Evolutionary conservation across 495 filamentous ascomycete genomes (phyloP).

Genomic region (Penicillium parvum): DNA sequence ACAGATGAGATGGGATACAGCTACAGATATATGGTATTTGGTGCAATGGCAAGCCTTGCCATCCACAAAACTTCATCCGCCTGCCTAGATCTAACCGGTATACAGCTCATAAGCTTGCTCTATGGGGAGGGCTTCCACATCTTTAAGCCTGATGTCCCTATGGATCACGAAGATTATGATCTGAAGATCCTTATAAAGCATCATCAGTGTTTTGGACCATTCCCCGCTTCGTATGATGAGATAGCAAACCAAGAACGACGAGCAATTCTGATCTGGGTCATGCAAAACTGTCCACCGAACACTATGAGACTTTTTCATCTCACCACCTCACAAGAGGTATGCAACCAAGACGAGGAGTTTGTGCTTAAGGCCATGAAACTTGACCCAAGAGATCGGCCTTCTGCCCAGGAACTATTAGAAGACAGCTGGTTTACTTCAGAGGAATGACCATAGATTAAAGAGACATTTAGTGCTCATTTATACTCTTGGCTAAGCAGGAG

Average conservation of each 20-base stretch:
- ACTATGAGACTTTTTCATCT: constrained; percentile 19
- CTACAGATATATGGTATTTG: constrained; percentile 45
- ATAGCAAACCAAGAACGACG: constrained; percentile 13
- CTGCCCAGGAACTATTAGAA: constrained; percentile 18
- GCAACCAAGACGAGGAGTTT: constrained; percentile 23
- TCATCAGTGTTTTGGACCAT: constrained; percentile 40
- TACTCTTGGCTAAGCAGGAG: not conserved
- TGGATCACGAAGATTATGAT: constrained; percentile 37
- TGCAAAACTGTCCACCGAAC: constrained; percentile 19
- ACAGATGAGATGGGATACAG: not conserved
- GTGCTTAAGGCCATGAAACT: constrained; percentile 25
- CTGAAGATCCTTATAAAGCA: constrained; percentile 38
- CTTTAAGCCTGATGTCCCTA: constrained; percentile 38
- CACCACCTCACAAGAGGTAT: constrained; percentile 19
- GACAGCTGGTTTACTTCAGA: constrained; percentile 16
- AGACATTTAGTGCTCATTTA: not conserved
- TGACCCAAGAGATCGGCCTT: constrained; percentile 25
- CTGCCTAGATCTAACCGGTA: not conserved
- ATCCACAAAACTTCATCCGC: constrained; percentile 4
- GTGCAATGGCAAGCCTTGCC: constrained; percentile 26
- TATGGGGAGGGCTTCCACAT: constrained; percentile 38
- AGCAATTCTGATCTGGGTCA: constrained; percentile 16
- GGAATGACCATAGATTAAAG: not conserved
- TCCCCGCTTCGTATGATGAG: constrained; percentile 30
- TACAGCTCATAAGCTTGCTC: constrained; percentile 38